Evolutionary conservation across 2,329 filamentous ascomycete genomes (phyloP), one percentile per base, ranked within the genome.

Genomic region (Cladobotryum protrusum): DNA sequence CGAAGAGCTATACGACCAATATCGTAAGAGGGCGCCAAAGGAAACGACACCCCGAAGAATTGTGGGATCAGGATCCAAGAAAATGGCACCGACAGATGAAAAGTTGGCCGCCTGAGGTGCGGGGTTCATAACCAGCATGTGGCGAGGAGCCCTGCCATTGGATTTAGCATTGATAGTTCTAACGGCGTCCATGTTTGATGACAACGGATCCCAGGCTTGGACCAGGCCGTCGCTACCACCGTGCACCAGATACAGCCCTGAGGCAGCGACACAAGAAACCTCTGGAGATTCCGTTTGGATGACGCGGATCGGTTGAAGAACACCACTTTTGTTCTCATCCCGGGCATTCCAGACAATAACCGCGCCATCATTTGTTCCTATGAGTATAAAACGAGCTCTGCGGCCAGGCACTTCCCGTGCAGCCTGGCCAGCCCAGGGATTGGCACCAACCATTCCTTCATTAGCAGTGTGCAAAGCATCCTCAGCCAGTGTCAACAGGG

Each of bases 121-220:
- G 74, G 79, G 67, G 37, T 79, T 76, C 53, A 74, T 68, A 19
- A 76, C 65, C 39, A 75, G 65, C 57, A 82, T 71, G 55, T 90
- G 83, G 50, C 91, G 87, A 55, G 91, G 87, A 45, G 91, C 86
- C 24, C 89, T 83, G 7, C 87, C 85, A 2, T 87, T 87, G 57
- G 92, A 90, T 13, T 87, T 83, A 3, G 89, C 89, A 63, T 95
- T 91, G 48, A 99, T 75, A 0, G 90, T 97, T 36, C 90, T 83
- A 46, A 97, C 79, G 0, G 93, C 89, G 17, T 85, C 82, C 15
- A 77, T 69, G 0, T 79, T 86, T 2, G 92, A 97, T 1, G 85
- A 89, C 43, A 99, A 73, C n/a, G 87, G 88, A 70, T 99, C 93
- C 93, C 93, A 99, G 5, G 90, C 88, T 66, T 97, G 93, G 4